Conservation (phyloP, 345 rosid species). For the Rhodamnia rubescens region DNA sequence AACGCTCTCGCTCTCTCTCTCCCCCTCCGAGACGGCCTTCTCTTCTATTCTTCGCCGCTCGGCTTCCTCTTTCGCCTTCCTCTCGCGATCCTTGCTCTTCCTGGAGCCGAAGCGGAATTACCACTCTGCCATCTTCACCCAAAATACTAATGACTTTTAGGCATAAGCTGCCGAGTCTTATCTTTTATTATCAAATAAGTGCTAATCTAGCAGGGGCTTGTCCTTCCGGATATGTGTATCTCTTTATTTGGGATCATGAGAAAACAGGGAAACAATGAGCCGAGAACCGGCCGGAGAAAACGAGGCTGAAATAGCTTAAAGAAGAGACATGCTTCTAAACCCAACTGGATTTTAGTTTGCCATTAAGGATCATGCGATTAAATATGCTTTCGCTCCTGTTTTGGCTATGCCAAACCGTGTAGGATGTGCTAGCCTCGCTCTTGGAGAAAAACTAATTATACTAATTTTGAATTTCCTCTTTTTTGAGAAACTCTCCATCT, state of each 20-base stretch:
- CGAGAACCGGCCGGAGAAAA: no score
- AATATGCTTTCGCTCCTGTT: neutral
- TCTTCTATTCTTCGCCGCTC: conserved; percentile 33
- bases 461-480: neutral
- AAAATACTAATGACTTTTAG: no score
- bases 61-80: conserved; percentile 24
- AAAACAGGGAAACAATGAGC: no score
- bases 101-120: conserved; percentile 16
- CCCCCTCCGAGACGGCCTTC: conserved; percentile 20
- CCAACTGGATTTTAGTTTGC: neutral
- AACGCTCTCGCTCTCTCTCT: neutral
- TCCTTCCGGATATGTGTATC: no score
- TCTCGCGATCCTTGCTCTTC: conserved; percentile 22
- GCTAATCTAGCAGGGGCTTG: no score
- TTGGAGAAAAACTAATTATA: neutral
- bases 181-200: no score
- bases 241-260: no score
- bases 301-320: no score
- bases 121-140: conserved; percentile 13
- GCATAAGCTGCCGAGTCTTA: no score
- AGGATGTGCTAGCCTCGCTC: neutral
- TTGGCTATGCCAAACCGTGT: neutral
- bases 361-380: neutral
- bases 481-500: neutral
- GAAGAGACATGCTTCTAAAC: neutral